Percentiles rank a stretch among this genome's conserved stretches.
phyloP scores from a whole-genome alignment of 805 yeast genomes.

The Starmerella khaoyaiensis region DNA sequence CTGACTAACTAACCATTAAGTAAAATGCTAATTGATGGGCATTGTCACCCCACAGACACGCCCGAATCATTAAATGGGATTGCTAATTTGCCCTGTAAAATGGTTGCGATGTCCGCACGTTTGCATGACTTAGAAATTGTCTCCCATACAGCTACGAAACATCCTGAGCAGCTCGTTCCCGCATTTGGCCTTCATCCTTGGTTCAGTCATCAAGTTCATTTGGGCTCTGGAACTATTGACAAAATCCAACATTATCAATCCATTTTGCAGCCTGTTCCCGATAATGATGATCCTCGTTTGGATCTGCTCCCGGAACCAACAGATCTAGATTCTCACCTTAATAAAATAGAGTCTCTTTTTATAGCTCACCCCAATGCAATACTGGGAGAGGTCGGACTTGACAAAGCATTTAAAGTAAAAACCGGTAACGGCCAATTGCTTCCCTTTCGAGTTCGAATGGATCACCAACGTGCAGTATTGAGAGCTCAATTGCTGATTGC shows the following conservation, averaged over 20 bases:
- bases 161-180: slow-evolving; percentile 26
- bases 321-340: slow-evolving; percentile 30
- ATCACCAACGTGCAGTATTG: slow-evolving; percentile 53
- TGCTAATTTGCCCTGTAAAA: slow-evolving; percentile 14
- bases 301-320: slow-evolving; percentile 50
- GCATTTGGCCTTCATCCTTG: slow-evolving; percentile 73
- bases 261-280: slow-evolving; percentile 36
- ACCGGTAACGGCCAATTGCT: slow-evolving; percentile 25
- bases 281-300: slow-evolving; percentile 28
- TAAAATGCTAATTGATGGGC: slow-evolving; percentile 28
- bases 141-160: slow-evolving; percentile 20
- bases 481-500: slow-evolving; percentile 45
- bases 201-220: slow-evolving; percentile 57
- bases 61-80: slow-evolving; percentile 19
- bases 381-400: slow-evolving; percentile 88
- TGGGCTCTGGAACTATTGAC: slow-evolving; percentile 13
- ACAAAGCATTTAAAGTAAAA: slow-evolving; percentile 61
- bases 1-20: not conserved
- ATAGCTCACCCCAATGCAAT: slow-evolving; percentile 30
- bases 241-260: slow-evolving; percentile 40
- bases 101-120: slow-evolving; percentile 30
- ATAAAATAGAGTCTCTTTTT: slow-evolving; percentile 28
- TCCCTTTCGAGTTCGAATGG: slow-evolving; percentile 43
- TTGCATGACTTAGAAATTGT: slow-evolving; percentile 28
- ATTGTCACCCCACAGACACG: slow-evolving; percentile 32